phyloP scores from a whole-genome alignment of 1,284 basidiomycete genomes.

The Paramarasmius palmivorus region DNA sequence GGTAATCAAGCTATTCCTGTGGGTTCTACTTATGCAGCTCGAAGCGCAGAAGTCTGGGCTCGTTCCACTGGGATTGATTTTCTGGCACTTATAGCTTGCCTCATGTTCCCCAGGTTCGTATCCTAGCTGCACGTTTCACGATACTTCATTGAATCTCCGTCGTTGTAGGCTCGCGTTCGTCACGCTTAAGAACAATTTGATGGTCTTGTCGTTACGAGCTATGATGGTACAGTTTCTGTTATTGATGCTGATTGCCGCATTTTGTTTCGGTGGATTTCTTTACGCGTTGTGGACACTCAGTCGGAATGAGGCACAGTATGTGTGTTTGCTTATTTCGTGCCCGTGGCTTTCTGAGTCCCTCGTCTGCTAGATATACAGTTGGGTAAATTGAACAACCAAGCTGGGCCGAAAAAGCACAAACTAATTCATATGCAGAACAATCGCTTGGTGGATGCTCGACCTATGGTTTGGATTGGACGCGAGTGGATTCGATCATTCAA shows the following conservation, averaged over 20 bases:
- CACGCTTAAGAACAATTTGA: constrained; percentile 83
- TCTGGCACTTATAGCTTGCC: constrained; percentile 77
- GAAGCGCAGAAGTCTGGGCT: constrained; percentile 55
- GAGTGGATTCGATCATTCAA: constrained; percentile 75
- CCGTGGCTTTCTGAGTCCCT: background rate
- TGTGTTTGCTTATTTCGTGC: constrained; percentile 5
- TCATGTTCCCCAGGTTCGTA: constrained; percentile 82
- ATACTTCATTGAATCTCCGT: background rate
- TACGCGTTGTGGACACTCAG: constrained; percentile 88
- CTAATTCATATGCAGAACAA: constrained; percentile 45
- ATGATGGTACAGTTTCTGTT: constrained; percentile 80
- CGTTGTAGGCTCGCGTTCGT: constrained; percentile 84
- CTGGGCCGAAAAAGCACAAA: constrained; percentile 2
- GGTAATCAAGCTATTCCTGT: background rate
- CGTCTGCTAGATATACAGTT: constrained; percentile 39
- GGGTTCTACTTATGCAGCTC: constrained; percentile 2
- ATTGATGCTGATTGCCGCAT: constrained; percentile 86
- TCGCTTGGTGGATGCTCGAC: constrained; percentile 90
- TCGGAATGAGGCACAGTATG: constrained; percentile 56
- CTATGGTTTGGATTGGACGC: constrained; percentile 91
- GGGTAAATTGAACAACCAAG: constrained; percentile 31
- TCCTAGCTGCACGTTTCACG: background rate
- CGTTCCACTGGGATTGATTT: constrained; percentile 68
- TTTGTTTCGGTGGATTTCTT: constrained; percentile 88
- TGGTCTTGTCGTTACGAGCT: constrained; percentile 76